Conservation (phyloP, 176 grass and related monocot species). For the Eragrostis curvula region DNA sequence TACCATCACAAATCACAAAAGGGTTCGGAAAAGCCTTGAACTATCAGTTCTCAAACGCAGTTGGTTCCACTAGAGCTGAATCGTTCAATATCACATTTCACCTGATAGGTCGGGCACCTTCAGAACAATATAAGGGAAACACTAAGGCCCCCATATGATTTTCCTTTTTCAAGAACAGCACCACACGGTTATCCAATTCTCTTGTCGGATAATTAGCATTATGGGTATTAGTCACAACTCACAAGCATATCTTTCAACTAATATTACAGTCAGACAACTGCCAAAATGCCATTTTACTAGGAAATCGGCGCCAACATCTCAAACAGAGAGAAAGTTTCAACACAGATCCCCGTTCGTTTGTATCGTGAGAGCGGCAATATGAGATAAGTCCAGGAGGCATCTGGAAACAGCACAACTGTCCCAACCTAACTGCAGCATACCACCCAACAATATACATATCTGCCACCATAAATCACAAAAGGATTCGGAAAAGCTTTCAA, state of each 20-base stretch:
- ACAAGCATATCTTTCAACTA: not conserved
- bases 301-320: too few species aligned
- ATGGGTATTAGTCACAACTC: not conserved
- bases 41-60: not conserved
- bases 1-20: not conserved
- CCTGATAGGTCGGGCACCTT: not conserved
- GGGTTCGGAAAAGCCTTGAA: not conserved
- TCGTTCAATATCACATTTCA: not conserved
- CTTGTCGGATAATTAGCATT: not conserved
- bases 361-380: too few species aligned
- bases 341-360: too few species aligned
- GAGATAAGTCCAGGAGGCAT: too few species aligned
- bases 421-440: too few species aligned
- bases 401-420: too few species aligned
- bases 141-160: not conserved
- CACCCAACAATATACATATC: too few species aligned
- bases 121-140: not conserved
- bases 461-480: not conserved
- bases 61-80: not conserved
- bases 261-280: not conserved
- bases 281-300: too few species aligned
- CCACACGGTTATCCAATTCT: not conserved
- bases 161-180: not conserved
- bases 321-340: too few species aligned
- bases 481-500: not conserved